These are phyloP conservation scores for Xylaria curta DNA, from an alignment of 495 filamentous ascomycete species.

Conservation along the genomic window DNA sequence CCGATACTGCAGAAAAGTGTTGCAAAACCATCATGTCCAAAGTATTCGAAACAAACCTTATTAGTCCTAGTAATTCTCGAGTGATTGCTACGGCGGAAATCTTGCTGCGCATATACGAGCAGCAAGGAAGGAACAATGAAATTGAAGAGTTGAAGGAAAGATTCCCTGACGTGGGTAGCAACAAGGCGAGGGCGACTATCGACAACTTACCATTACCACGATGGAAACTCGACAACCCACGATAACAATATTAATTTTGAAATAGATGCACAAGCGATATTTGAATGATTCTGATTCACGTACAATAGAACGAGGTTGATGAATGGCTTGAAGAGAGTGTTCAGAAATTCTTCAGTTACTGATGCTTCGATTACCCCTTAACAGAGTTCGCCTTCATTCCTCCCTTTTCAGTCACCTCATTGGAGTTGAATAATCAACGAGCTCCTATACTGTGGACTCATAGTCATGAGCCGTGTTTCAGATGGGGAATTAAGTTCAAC, in stretches of 20 bases:
- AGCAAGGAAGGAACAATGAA: slow-evolving; percentile 26
- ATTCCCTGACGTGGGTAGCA: slow-evolving; percentile 18
- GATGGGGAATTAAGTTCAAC: not conserved
- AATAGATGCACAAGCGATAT: not conserved
- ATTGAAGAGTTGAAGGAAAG: slow-evolving; percentile 24
- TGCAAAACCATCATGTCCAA: slow-evolving; percentile 19
- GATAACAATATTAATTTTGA: not conserved
- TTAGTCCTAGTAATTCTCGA: slow-evolving; percentile 32
- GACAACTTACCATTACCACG: slow-evolving; percentile 20
- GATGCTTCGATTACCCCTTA: too few relatives aligned
- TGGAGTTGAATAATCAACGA: not conserved
- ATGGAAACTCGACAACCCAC: slow-evolving; percentile 6
- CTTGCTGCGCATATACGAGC: slow-evolving; percentile 32
- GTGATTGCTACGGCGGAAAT: slow-evolving; percentile 33
- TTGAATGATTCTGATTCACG: not conserved
- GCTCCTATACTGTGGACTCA: not conserved
- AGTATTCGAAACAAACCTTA: slow-evolving; percentile 23
- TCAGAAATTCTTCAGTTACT: too few relatives aligned
- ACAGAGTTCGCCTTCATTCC: too few relatives aligned
- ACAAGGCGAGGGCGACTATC: slow-evolving; percentile 6
- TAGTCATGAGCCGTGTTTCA: not conserved
- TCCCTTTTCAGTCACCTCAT: not conserved
- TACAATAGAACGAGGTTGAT: not conserved
- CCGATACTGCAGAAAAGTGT: slow-evolving; percentile 20
- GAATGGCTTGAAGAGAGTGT: too few relatives aligned